Evolutionary conservation across 2,329 filamentous ascomycete species (phyloP), one percentile per base, ranked within the genome.

Genomic region (Phialophora verrucosa): DNA sequence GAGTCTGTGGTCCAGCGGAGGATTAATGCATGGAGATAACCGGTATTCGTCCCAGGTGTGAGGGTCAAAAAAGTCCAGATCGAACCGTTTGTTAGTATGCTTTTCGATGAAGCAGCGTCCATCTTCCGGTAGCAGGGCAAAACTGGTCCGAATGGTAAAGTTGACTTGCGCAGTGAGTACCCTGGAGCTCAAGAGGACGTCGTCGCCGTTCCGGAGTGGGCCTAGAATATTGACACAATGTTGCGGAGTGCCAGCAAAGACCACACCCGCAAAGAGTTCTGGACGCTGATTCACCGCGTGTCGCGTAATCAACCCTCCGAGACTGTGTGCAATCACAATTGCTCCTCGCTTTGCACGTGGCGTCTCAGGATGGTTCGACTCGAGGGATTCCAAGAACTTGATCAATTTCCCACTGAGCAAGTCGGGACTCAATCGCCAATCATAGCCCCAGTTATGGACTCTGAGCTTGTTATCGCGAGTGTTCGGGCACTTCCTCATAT

Each of bases 91-190:
- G 67, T 90, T 89, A 0, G 92, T 95, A 51, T 88, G 78, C 73
- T 90, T 92, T 79, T 97, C 90, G 73, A 97, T 84, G 76, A 97
- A 98, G 78, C 93, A 96, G 74, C 88, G 88, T 0, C 93, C 93
- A 72, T 95, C 90, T 64, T 97, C 90, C 0, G 94, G 94, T 0
- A 98, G 83, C 8, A 97, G 87, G 11, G 89, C 88, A 74, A 91
- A 97, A 50, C 89, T 93, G 0, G 93, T 96, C 7, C 94, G 87
- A 58, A 98, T 88, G 0, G 91, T 93, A 74, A 98, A 97, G 78
- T 96, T 96, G 72, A 97, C 93, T 75, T 95, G 91, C 0, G 94
- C 93, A 0, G 93, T 97, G 17, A 98, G 84, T 0, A 97, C 90
- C 70, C 92, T 91, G 68, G 93, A 93, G 73, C 93, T 96, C 66